These are phyloP conservation scores for Escovopsis sp. DNA, from an alignment of 2,329 filamentous ascomycete species.

Conservation along the genomic window DNA sequence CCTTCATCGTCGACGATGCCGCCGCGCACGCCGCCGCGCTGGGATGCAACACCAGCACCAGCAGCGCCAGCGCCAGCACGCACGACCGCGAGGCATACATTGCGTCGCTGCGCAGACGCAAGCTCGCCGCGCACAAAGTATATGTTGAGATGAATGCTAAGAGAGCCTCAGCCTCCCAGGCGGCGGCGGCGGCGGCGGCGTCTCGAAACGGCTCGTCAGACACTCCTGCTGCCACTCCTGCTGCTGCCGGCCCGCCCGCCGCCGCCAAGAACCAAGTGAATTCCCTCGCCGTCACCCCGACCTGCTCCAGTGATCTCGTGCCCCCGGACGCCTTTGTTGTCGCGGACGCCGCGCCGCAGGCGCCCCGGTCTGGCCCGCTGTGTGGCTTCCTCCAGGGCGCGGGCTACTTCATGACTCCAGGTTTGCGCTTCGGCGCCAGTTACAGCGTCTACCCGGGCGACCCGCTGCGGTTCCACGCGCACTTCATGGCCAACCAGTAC, in stretches of 20 bases:
- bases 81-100: slow-evolving; percentile 49
- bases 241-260: background rate
- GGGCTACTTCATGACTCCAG: slow-evolving; percentile 81
- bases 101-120: slow-evolving; percentile 35
- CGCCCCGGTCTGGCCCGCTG: slow-evolving; percentile 35
- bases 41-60: background rate
- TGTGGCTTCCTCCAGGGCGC: slow-evolving; percentile 66
- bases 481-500: slow-evolving; percentile 75
- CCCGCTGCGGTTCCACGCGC: slow-evolving; percentile 85
- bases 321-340: slow-evolving; percentile 6
- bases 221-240: background rate
- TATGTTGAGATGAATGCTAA: slow-evolving; percentile 25
- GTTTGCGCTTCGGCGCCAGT: slow-evolving; percentile 83
- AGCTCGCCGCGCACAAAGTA: slow-evolving; percentile 25
- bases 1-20: slow-evolving; percentile 68
- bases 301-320: slow-evolving; percentile 19
- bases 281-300: slow-evolving; percentile 21
- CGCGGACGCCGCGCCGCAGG: slow-evolving; percentile 3
- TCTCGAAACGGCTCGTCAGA: background rate
- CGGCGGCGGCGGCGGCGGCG: slow-evolving; percentile 10
- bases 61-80: slow-evolving; percentile 7
- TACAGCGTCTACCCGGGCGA: slow-evolving; percentile 95
- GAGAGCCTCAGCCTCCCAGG: slow-evolving; percentile 15
- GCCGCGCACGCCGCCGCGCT: slow-evolving; percentile 54
- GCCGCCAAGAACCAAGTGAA: slow-evolving; percentile 6